Evolutionary conservation across 2,329 filamentous ascomycete species (phyloP).

Genomic region (Falciphora oryzae): DNA sequence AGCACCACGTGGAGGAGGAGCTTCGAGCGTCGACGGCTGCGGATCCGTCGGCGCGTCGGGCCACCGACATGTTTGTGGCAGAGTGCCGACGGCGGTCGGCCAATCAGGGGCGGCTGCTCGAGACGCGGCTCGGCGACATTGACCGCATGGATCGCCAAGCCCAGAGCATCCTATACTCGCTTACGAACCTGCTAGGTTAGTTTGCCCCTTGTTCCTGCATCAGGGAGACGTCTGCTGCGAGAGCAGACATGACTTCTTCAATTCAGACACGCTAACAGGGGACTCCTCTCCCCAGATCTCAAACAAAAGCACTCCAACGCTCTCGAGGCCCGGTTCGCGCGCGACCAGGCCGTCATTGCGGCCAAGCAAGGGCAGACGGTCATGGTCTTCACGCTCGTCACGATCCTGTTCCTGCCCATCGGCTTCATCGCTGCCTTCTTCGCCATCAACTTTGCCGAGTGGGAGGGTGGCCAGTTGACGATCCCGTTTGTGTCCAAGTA

Average conservation of each 20-base stretch:
- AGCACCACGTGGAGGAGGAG: constrained; percentile 32
- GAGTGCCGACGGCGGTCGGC: constrained; percentile 49
- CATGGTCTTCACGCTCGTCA: constrained; percentile 40
- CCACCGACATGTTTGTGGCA: constrained; percentile 11
- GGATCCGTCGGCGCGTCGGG: constrained; percentile 8
- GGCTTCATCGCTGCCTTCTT: constrained; percentile 38
- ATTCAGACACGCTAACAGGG: background rate
- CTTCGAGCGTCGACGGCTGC: constrained; percentile 10
- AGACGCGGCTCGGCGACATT: constrained; percentile 54
- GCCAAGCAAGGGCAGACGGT: constrained; percentile 42
- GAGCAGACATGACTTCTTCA: background rate
- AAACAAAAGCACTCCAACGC: constrained; percentile 67
- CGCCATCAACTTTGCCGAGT: constrained; percentile 41
- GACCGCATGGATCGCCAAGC: constrained; percentile 59
- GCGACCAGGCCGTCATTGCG: constrained; percentile 56
- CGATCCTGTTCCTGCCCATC: constrained; percentile 38
- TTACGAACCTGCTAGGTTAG: constrained; percentile 51
- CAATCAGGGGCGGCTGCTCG: constrained; percentile 52
- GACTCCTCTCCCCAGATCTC: constrained; percentile 35
- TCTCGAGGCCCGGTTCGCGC: constrained; percentile 56
- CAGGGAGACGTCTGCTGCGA: too few species aligned
- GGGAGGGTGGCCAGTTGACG: constrained; percentile 24
- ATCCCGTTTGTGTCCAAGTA: constrained; percentile 23
- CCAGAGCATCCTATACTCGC: constrained; percentile 50
- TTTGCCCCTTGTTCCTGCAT: background rate